Base-by-base conservation (phyloP, 75 land plant species). In the Ceratopteris richardii region DNA sequence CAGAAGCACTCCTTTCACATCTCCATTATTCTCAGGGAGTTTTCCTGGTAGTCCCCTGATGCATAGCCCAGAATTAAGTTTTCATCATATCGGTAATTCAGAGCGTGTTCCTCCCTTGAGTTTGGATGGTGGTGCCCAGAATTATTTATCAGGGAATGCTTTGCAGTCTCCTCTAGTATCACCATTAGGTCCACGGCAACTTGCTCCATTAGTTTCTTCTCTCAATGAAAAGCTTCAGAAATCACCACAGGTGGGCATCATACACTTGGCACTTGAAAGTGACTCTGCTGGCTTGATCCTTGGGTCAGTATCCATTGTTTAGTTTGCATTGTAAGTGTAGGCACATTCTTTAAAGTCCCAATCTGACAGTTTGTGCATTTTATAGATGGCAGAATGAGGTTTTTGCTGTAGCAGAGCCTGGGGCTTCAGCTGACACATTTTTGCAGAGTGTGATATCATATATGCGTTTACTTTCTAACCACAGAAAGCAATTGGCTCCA, bases 321-420 rank as follows among this genome's bases (percentile, higher is more conserved):
- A 10, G 12, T 65, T 9, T n/a, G n/a, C n/a, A n/a, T n/a, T n/a
- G n/a, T n/a, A n/a, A n/a, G 12, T 18, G 51, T 39, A 1, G 23
- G 64, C 47, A 41, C 20, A 28, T 14, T 52, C 20, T 56, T 41
- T 24, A 23, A 43, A 54, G 24, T 30, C 19, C 29, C 9, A 50
- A 33, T 31, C 24, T 44, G 23, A n/a, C n/a, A n/a, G 37, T 33
- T 4, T 33, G 9, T 33, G 37, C 37, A 33, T 9, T 33, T 9
- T 33, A 33, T 80, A 95, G 99, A 65, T 95, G 99, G 99, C 85
- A 81, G 62, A 95, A 79, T 74, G 99, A 95, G 73, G 85, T 90
- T 14, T 78, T 90, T 72, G 92, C 95, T 43, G 97, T 95, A 60
- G 99, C 97, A 51, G 99, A 95, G 72, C 99, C 99, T n/a, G 99